phyloP scores from a whole-genome alignment of 2,329 filamentous ascomycete genomes.

The Sarocladiaceae sp. region DNA sequence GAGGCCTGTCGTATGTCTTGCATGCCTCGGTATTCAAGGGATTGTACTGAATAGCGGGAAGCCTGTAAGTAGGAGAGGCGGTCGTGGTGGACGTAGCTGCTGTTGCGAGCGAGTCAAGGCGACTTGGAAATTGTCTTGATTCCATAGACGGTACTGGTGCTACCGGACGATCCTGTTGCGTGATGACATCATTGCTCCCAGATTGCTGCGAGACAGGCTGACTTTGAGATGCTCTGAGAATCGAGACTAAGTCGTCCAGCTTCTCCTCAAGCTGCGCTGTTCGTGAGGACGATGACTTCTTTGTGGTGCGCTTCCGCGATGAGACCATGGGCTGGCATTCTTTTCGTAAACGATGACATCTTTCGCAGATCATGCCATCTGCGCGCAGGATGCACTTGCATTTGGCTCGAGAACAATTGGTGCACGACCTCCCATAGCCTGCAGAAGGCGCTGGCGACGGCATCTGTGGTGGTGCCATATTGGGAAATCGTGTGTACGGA shows the following conservation, averaged over 20 bases:
- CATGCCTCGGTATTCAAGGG: background rate
- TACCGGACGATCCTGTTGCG: background rate
- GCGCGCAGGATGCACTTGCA: constrained; percentile 42
- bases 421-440: constrained; percentile 40
- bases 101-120: constrained; percentile 31
- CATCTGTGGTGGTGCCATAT: constrained; percentile 10
- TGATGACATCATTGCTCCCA: background rate
- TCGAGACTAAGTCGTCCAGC: constrained; percentile 42
- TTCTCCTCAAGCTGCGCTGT: constrained; percentile 46
- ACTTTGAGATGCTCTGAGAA: constrained; percentile 32
- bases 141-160: constrained; percentile 11
- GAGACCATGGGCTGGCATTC: constrained; percentile 41
- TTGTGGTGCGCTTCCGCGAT: constrained; percentile 31
- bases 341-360: constrained; percentile 43
- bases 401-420: constrained; percentile 43
- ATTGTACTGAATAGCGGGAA: background rate
- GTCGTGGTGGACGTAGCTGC: constrained; percentile 28
- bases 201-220: constrained; percentile 13
- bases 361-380: constrained; percentile 29
- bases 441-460: constrained; percentile 24
- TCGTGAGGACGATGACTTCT: constrained; percentile 29
- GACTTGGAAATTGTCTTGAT: constrained; percentile 19
- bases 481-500: background rate
- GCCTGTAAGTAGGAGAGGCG: constrained; percentile 14
- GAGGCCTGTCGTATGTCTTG: background rate